phyloP scores from a whole-genome alignment of 352 stramenopile genomes.

The Plasmopara viticola region DNA sequence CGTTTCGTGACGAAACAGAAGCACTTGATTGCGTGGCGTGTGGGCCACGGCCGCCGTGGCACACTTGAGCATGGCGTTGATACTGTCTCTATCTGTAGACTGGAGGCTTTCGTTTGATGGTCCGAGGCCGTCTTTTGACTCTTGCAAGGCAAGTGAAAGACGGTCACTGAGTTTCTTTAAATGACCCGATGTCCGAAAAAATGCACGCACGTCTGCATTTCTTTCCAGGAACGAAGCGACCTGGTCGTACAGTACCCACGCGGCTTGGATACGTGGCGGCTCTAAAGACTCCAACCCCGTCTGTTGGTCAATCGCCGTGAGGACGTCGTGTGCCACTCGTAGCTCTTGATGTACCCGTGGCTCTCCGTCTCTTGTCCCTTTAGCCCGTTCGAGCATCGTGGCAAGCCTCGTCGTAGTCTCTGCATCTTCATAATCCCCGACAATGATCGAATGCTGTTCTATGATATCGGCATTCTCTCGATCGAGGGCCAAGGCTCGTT shows the following conservation, averaged over 20 bases:
- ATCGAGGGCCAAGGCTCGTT: constrained; percentile 36
- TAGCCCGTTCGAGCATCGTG: constrained; percentile 2
- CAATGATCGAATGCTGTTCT: constrained; percentile 67
- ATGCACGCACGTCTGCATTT: constrained; percentile 33
- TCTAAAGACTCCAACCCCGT: too few relatives aligned
- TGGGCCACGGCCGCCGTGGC: constrained; percentile 24
- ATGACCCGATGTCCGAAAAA: constrained; percentile 53
- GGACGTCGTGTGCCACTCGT: too few relatives aligned
- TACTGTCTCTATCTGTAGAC: constrained; percentile 18
- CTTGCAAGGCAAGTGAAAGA: constrained; percentile 14
- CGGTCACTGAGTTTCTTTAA: constrained; percentile 42
- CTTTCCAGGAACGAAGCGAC: constrained; percentile 45
- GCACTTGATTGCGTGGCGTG: constrained; percentile 52
- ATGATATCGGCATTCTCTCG: constrained; percentile 51
- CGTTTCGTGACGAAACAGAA: constrained; percentile 31
- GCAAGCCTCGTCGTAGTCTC: constrained; percentile 30
- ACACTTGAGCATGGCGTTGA: constrained; percentile 43
- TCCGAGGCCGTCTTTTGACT: background rate
- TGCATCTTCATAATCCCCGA: constrained; percentile 64
- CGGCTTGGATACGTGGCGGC: constrained; percentile 11
- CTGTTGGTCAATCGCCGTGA: too few relatives aligned
- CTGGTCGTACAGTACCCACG: constrained; percentile 45
- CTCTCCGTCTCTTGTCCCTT: background rate
- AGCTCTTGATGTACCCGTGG: too few relatives aligned
- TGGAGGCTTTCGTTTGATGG: background rate